These are phyloP conservation scores for Biancaea sappan DNA, from an alignment of 306 rosid species.

Conservation along the genomic window DNA sequence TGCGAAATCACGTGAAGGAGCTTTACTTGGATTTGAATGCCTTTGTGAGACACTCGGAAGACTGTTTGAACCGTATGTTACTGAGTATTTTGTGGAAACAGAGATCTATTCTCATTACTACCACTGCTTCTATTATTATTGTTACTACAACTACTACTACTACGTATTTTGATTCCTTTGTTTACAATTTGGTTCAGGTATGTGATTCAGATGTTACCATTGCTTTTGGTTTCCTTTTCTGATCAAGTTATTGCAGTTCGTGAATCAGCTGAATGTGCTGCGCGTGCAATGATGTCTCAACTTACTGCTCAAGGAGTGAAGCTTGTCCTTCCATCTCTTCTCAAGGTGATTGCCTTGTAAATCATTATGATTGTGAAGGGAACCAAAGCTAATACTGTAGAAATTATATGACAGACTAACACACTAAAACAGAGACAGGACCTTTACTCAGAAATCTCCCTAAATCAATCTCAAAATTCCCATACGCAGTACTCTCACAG, in stretches of 20 bases:
- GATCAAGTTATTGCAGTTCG: slow-evolving; percentile 98
- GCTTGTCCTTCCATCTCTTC: slow-evolving; percentile 97
- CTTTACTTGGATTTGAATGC: slow-evolving; percentile 93
- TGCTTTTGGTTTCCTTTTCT: slow-evolving; percentile 92
- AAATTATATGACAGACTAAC: too few species aligned
- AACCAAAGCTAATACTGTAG: too few species aligned
- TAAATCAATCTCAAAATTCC: too few species aligned
- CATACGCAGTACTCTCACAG: too few species aligned
- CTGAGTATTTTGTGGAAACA: slow-evolving; percentile 13
- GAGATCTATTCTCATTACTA: not conserved
- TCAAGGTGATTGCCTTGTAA: slow-evolving; percentile 62
- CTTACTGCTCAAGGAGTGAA: slow-evolving; percentile 97
- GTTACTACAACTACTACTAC: too few species aligned
- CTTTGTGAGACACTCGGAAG: slow-evolving; percentile 95
- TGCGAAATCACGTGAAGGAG: slow-evolving; percentile 94
- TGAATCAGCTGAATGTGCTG: slow-evolving; percentile 96
- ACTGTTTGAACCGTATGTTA: slow-evolving; percentile 88
- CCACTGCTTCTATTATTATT: slow-evolving; percentile 13
- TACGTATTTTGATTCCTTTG: slow-evolving; percentile 20
- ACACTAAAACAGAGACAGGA: too few species aligned
- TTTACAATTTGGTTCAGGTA: slow-evolving; percentile 60
- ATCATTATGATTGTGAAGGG: slow-evolving; percentile 15
- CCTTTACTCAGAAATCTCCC: too few species aligned
- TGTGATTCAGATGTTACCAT: slow-evolving; percentile 89
- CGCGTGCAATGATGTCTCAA: slow-evolving; percentile 99